phyloP scores from a whole-genome alignment of 164 flowering plant genomes.

The Warburgia ugandensis region DNA sequence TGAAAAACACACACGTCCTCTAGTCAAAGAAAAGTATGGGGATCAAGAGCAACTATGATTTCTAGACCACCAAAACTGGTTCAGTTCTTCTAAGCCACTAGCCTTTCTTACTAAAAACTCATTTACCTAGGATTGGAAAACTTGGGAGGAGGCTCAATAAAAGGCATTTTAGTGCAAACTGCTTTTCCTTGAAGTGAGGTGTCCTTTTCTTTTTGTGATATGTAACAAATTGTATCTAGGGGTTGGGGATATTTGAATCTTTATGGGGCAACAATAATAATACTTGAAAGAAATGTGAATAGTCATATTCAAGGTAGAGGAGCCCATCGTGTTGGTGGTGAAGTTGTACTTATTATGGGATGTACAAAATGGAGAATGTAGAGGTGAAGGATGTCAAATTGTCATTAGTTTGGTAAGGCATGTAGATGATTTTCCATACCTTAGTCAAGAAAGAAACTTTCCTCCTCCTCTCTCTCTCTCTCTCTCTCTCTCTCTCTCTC shows the following conservation, averaged over 20 bases:
- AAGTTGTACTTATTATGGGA: constrained; percentile 15
- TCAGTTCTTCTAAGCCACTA: neutral
- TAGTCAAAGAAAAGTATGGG: constrained; percentile 18
- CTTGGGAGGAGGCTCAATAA: constrained; percentile 7
- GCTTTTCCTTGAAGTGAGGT: constrained; percentile 9
- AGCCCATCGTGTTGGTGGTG: constrained; percentile 18
- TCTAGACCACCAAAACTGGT: neutral
- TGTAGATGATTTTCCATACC: neutral
- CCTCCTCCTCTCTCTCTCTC: constrained; percentile 5
- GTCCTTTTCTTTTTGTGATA: constrained; percentile 12
- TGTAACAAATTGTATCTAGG: neutral
- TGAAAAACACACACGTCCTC: too few species aligned
- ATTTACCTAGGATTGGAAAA: constrained; percentile 1
- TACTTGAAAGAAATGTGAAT: constrained; percentile 24
- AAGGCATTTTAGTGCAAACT: constrained; percentile 2
- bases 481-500: too few species aligned
- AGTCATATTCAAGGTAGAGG: constrained; percentile 4
- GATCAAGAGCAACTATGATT: neutral
- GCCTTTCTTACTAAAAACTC: neutral
- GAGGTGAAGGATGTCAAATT: constrained; percentile 12
- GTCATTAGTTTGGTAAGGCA: neutral
- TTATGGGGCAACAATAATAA: constrained; percentile 14
- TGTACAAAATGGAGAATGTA: constrained; percentile 16
- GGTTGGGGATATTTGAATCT: neutral
- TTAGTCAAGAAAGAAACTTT: neutral